Conservation (phyloP, 768 basidiomycete species). For the Thelephora aurantiotincta region DNA sequence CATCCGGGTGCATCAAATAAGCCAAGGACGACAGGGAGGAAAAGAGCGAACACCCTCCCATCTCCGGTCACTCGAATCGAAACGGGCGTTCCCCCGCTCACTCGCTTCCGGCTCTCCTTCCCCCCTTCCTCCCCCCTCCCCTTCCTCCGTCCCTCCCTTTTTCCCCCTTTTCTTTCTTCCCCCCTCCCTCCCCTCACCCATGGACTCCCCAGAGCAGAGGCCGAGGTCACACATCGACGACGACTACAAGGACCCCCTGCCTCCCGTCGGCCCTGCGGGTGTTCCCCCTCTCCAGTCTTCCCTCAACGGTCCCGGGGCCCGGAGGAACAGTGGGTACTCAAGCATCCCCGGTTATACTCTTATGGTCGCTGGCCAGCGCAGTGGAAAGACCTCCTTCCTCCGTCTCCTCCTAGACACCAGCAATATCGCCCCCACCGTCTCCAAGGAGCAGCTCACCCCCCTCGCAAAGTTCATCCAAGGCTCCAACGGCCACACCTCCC, state of each 20-base stretch:
- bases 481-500: slow-evolving; percentile 55
- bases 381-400: slow-evolving; percentile 81
- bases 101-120: slow-evolving; percentile 53
- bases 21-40: too few species aligned
- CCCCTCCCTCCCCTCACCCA: slow-evolving; percentile 27
- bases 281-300: slow-evolving; percentile 14
- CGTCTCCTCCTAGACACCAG: slow-evolving; percentile 75
- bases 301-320: slow-evolving; percentile 11
- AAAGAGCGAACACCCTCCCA: too few species aligned
- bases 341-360: slow-evolving; percentile 41
- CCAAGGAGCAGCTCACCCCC: slow-evolving; percentile 64
- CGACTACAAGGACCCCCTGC: slow-evolving; percentile 12
- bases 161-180: slow-evolving; percentile 8
- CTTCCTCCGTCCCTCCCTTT: slow-evolving; percentile 19
- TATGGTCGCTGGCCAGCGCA: slow-evolving; percentile 71
- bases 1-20: too few species aligned
- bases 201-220: slow-evolving; percentile 45
- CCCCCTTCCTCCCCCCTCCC: slow-evolving; percentile 38
- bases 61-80: too few species aligned
- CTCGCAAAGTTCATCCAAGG: slow-evolving; percentile 77
- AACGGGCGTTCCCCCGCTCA: slow-evolving; percentile 9
- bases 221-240: slow-evolving; percentile 33
- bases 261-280: slow-evolving; percentile 9
- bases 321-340: slow-evolving; percentile 13
- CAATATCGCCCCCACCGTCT: slow-evolving; percentile 43